These are phyloP conservation scores for Tothia fuscella DNA, from an alignment of 2,329 filamentous ascomycete genomes.

Conservation along the genomic window DNA sequence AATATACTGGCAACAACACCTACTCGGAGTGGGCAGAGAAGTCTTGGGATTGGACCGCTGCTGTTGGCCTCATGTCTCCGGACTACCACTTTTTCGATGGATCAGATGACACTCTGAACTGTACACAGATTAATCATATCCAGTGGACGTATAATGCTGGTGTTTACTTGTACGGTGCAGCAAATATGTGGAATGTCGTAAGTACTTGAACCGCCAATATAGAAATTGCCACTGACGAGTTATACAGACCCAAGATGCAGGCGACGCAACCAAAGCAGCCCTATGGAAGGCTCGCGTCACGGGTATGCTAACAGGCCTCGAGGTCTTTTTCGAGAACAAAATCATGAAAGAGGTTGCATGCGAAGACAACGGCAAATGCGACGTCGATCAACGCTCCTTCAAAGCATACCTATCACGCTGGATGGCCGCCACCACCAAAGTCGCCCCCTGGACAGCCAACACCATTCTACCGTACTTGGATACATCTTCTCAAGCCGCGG, in stretches of 20 bases:
- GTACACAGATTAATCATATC: conserved; percentile 36
- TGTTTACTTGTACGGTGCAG: conserved; percentile 34
- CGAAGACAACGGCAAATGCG: conserved; percentile 33
- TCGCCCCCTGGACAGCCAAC: conserved; percentile 25
- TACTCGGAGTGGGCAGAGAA: conserved; percentile 51
- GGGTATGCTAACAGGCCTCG: conserved; percentile 24
- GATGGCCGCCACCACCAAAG: conserved; percentile 29
- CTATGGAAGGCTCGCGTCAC: conserved; percentile 15
- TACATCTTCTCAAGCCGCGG: conserved; percentile 44
- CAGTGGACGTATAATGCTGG: conserved; percentile 45
- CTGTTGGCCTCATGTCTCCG: conserved; percentile 47
- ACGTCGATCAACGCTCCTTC: conserved; percentile 36
- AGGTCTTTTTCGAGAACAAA: conserved; percentile 26
- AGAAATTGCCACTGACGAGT: conserved; percentile 22
- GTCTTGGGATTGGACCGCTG: conserved; percentile 24
- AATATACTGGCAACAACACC: conserved; percentile 32
- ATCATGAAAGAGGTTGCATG: conserved; percentile 38
- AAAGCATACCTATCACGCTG: conserved; percentile 32
- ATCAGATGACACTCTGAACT: conserved; percentile 31
- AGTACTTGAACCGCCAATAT: conserved; percentile 28
- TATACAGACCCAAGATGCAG: conserved; percentile 5
- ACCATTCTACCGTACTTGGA: conserved; percentile 40
- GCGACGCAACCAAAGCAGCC: background rate
- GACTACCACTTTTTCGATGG: conserved; percentile 34
- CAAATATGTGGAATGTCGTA: conserved; percentile 37